Base-by-base conservation (phyloP, 352 stramenopile species). In the Phytophthora syringae region DNA sequence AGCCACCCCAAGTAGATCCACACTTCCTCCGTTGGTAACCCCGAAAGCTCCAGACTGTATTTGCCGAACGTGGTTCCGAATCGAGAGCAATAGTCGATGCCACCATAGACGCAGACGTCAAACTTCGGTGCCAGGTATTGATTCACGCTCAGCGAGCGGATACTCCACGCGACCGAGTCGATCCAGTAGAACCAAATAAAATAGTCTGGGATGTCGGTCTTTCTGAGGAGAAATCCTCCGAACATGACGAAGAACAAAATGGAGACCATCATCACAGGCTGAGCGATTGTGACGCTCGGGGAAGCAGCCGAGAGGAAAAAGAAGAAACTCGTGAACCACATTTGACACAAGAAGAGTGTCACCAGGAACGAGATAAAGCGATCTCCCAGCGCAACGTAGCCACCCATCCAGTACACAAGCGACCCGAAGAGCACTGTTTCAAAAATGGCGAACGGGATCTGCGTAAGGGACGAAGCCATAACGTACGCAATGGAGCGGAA, bases 341-440 rank as follows among this genome's bases (percentile, higher is more conserved):
- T 77, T 49, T 93, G 81, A 39, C 73, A 81, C 39, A 92, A 28
- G 58, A 94, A 80, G 2, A 93, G 77, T 32, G 79, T 84, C n/a
- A 84, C 20, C 12, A 90, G 28, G 61, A 93, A 95, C 7, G 79
- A 72, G 16, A 84, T 20, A 63, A 90, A 95, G 9, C 64, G 56
- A 27, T 74, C 69, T 1, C 42, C 69, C 4, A 79, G 34, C 0
- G 63, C 57, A 0, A 86, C 78, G 52, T 97, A 89, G 22, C 92
- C 92, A 34, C 92, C 78, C 76, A 97, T 93, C 80, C 87, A 98
- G 66, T 98, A 98, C 7, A 97, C 62, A 28, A 97, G 65, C 1
- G 82, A 88, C n/a, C 89, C 88, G 64, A 96, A 97, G 1, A 96
- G 59, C 7, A 96, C 21, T 0, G 84, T 88, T 71, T 97, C 90